A percentile compares a stretch with the other conserved stretches of the same genome.
phyloP scores from a whole-genome alignment of 345 rosid genomes.

The thale cress (Arabidopsis thaliana) region DNA sequence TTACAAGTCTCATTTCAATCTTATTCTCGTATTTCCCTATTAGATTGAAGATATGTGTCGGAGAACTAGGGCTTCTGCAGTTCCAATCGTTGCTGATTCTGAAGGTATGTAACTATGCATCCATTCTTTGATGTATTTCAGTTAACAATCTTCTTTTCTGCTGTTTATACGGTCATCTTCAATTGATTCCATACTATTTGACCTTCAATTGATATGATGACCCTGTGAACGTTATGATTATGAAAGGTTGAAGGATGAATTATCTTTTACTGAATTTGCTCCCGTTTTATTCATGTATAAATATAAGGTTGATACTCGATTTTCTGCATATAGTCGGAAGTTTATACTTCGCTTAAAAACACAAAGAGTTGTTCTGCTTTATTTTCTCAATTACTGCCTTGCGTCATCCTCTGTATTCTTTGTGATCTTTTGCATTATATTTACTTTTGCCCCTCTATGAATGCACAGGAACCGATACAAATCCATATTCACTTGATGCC shows the following conservation, averaged over 20 bases:
- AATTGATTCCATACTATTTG: not conserved
- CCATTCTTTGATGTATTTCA: slow-evolving; percentile 24
- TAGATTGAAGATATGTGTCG: slow-evolving; percentile 93
- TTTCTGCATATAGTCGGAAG: not conserved
- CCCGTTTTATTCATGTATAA: slow-evolving; percentile 9
- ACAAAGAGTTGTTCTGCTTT: not conserved
- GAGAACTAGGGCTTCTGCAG: slow-evolving; percentile 75
- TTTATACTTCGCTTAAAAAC: not conserved
- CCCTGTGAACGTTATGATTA: not conserved
- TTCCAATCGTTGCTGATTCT: slow-evolving; percentile 89
- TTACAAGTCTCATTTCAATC: slow-evolving; percentile 12
- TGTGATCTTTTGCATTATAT: slow-evolving; percentile 13
- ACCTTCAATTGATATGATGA: slow-evolving; percentile 10
- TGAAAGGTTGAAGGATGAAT: not conserved
- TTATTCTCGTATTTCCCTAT: slow-evolving; percentile 21
- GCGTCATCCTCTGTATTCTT: slow-evolving; percentile 14
- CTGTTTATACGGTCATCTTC: slow-evolving; percentile 11
- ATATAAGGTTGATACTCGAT: slow-evolving; percentile 5
- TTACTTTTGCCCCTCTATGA: slow-evolving; percentile 18
- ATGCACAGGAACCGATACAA: slow-evolving; percentile 75
- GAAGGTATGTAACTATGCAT: slow-evolving; percentile 63
- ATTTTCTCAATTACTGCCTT: not conserved
- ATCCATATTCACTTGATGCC: slow-evolving; percentile 94
- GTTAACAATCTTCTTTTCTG: not conserved
- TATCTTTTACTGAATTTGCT: slow-evolving; percentile 16